phyloP scores from a whole-genome alignment of 2,329 filamentous ascomycete genomes.

The Ambrosiella xylebori region DNA sequence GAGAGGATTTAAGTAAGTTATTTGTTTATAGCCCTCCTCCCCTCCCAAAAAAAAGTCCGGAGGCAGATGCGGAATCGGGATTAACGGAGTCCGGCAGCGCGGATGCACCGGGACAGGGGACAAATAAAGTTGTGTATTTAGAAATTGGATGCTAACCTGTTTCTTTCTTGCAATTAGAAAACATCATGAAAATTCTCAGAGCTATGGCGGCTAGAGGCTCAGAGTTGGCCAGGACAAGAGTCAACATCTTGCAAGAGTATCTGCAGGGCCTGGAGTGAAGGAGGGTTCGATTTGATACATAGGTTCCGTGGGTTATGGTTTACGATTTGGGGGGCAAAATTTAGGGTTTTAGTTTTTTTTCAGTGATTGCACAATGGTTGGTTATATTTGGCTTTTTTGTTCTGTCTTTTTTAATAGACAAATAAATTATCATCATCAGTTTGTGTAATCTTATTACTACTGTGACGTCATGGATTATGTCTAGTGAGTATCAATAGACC shows the following conservation, averaged over 20 bases:
- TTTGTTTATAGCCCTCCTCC: slow-evolving; percentile 10
- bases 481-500: too few species aligned
- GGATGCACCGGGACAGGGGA: not conserved
- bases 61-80: not conserved
- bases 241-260: slow-evolving; percentile 40
- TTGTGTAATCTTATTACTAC: too few species aligned
- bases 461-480: too few species aligned
- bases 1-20: slow-evolving; percentile 41
- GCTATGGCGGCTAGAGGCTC: slow-evolving; percentile 37
- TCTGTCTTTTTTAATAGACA: too few species aligned
- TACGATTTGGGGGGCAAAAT: not conserved
- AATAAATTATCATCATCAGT: too few species aligned
- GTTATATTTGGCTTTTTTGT: not conserved
- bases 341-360: not conserved
- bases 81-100: not conserved
- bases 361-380: not conserved
- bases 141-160: not conserved
- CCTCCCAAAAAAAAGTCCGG: not conserved
- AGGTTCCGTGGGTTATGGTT: not conserved
- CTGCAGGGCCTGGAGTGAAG: slow-evolving; percentile 17
- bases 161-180: not conserved
- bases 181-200: slow-evolving; percentile 13
- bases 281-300: not conserved
- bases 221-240: slow-evolving; percentile 40
- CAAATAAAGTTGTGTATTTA: slow-evolving; percentile 20